Evolutionary conservation across 2,329 filamentous ascomycete genomes (phyloP), one percentile per base, ranked within the genome.

Genomic region (Penicillium sclerotigenum): DNA sequence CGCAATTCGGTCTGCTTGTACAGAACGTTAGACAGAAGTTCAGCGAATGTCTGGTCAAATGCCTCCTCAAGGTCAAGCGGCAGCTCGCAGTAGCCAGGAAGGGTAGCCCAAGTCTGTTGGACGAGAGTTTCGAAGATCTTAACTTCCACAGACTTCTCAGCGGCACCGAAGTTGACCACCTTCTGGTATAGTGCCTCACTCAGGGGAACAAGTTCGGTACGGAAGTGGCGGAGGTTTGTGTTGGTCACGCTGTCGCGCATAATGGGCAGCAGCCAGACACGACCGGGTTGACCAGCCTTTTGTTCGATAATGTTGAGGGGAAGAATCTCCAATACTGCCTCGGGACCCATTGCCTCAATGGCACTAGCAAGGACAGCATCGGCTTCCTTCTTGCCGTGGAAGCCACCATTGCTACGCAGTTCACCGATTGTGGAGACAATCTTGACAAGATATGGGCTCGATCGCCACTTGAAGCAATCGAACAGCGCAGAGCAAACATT

Each of bases 61-160:
- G 90, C 81, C 59, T 87, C 80, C 5, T 75, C 77, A 40, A 93
- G 70, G 69, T 99, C 94, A 34, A 96, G 76, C 1, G 94, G 93
- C 52, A 97, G 79, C 71, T 97, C 91, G 72, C 94, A 97, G 77
- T 97, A 99, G 1, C 94, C 94, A 0, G 94, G 93, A 16, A 99
- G 81, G 49, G 89, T 87, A 0, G 90, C 91, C 94, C 94, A 99
- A 40, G 93, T 92, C 71, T 99, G 94, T 64, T 95, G 89, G 9
- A 99, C 90, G 5, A 99, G 80, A 0, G 94, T 97, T 76, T 99
- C 93, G 71, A 94, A 99, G 57, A 99, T 95, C 80, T 99, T 99
- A 70, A 94, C 84, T 72, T 97, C 91, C 83, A 96, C 92, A 0
- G 91, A 94, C 80, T 96, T 97, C 69, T 93, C 89, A 14, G 85